phyloP scores from a whole-genome alignment of 2,329 filamentous ascomycete genomes.

The Microdochium paspali region DNA sequence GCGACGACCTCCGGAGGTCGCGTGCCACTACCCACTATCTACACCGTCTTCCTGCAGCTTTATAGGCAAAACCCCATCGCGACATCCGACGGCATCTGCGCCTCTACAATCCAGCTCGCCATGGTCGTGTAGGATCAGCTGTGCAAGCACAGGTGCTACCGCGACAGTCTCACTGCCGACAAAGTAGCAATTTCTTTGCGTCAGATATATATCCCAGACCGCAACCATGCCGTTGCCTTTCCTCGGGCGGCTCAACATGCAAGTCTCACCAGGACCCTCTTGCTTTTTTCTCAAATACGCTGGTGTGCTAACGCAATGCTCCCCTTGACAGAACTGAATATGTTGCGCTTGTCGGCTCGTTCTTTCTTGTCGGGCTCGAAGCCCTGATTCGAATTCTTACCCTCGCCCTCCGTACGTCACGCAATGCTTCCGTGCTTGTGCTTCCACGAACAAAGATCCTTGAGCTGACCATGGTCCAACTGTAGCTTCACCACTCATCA shows the following conservation, averaged over 20 bases:
- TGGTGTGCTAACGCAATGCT: background rate
- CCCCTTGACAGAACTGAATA: constrained; percentile 61
- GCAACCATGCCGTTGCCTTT: constrained; percentile 40
- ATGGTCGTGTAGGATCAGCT: no score
- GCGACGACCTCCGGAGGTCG: no score
- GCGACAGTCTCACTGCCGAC: no score
- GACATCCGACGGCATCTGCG: no score
- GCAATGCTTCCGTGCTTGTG: constrained; percentile 1
- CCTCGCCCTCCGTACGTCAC: constrained; percentile 66
- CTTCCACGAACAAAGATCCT: constrained; percentile 2
- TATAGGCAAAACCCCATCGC: no score
- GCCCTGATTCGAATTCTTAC: constrained; percentile 77
- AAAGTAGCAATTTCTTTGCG: background rate
- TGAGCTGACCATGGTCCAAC: constrained; percentile 8
- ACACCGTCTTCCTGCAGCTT: no score
- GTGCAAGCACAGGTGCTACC: background rate
- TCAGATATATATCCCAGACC: background rate
- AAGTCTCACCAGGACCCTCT: constrained; percentile 16
- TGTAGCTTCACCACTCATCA: constrained; percentile 51
- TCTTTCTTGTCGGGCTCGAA: constrained; percentile 75
- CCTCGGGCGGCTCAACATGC: constrained; percentile 42
- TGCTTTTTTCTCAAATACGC: constrained; percentile 2
- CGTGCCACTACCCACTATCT: no score
- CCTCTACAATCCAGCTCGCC: no score
- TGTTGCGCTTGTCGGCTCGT: constrained; percentile 73